Conservation (phyloP, 2,329 filamentous ascomycete genomes). For the Fusarium tjaetaba region DNA sequence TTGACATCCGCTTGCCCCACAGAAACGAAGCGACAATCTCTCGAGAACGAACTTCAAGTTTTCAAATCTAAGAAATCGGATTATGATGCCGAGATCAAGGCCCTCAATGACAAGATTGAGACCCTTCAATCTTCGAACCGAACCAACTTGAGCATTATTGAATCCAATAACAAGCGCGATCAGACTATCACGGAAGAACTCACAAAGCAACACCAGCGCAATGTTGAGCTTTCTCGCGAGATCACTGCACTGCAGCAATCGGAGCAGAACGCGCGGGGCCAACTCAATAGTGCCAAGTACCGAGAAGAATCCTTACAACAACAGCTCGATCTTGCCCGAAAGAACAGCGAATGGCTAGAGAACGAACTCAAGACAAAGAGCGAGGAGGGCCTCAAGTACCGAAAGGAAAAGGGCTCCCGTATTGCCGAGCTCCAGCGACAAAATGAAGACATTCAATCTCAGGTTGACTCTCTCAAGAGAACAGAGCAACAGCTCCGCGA, state of each 20-base stretch:
- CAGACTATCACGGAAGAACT: constrained; percentile 88
- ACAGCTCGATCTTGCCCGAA: constrained; percentile 87
- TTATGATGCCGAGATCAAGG: constrained; percentile 78
- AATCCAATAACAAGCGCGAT: constrained; percentile 88
- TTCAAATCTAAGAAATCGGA: constrained; percentile 80
- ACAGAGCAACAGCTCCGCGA: constrained; percentile 83
- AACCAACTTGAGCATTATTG: constrained; percentile 87
- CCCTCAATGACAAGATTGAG: constrained; percentile 82
- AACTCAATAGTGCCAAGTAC: constrained; percentile 84
- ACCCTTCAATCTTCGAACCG: constrained; percentile 92
- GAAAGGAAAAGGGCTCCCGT: constrained; percentile 92
- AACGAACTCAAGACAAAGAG: constrained; percentile 90
- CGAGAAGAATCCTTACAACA: constrained; percentile 90
- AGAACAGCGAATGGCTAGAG: constrained; percentile 94
- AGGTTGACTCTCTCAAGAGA: constrained; percentile 79
- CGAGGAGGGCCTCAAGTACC: constrained; percentile 85
- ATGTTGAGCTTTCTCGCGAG: constrained; percentile 83
- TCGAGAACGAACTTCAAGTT: constrained; percentile 84
- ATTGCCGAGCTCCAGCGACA: constrained; percentile 89
- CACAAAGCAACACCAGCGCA: constrained; percentile 87
- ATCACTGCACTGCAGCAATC: constrained; percentile 83
- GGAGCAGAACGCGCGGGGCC: constrained; percentile 82
- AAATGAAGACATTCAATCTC: constrained; percentile 84
- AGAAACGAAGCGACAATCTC: constrained; percentile 79
- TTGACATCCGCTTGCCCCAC: constrained; percentile 29